Evolutionary conservation across 2,329 filamentous ascomycete genomes (phyloP).

Genomic region (Calonectria montana): DNA sequence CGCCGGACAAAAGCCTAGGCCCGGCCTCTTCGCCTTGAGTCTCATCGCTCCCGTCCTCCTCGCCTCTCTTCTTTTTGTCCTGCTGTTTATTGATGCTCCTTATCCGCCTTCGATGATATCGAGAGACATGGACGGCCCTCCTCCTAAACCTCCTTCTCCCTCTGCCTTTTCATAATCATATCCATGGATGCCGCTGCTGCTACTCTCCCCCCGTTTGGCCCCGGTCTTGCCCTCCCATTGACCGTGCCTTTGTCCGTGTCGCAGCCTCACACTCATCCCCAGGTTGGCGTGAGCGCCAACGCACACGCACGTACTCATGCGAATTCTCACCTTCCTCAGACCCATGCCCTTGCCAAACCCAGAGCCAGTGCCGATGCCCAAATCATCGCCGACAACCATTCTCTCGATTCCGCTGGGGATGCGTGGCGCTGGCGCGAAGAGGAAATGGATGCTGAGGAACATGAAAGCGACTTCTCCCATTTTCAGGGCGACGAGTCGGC

Average conservation of each 20-base stretch:
- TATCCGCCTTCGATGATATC: conserved; percentile 16
- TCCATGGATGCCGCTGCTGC: conserved; percentile 31
- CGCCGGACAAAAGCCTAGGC: background rate
- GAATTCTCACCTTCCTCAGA: conserved; percentile 14
- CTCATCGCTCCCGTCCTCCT: background rate
- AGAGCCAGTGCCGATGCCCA: conserved; percentile 16
- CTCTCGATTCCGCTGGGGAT: conserved; percentile 25
- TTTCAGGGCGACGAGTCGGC: conserved; percentile 43
- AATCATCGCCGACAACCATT: conserved; percentile 22
- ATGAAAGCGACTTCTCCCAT: conserved; percentile 42
- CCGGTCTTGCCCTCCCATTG: conserved; percentile 14
- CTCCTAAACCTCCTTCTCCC: conserved; percentile 23
- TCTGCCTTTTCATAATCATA: conserved; percentile 22
- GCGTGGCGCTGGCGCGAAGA: conserved; percentile 29
- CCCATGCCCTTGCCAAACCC: conserved; percentile 11
- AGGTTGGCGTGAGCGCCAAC: conserved; percentile 22
- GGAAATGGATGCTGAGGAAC: conserved; percentile 40
- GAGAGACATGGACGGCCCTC: conserved; percentile 32
- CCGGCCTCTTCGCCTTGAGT: background rate
- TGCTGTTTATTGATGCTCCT: background rate
- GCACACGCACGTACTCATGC: conserved; percentile 22
- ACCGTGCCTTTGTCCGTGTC: conserved; percentile 13
- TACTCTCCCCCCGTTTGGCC: conserved; percentile 7
- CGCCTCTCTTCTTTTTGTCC: background rate
- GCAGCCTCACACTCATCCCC: conserved; percentile 21